A percentile compares a stretch with the other conserved stretches of the same genome.
Evolutionary conservation across 192 early-diverging fungal species (phyloP).

Genomic region (Coemansia sp.): DNA sequence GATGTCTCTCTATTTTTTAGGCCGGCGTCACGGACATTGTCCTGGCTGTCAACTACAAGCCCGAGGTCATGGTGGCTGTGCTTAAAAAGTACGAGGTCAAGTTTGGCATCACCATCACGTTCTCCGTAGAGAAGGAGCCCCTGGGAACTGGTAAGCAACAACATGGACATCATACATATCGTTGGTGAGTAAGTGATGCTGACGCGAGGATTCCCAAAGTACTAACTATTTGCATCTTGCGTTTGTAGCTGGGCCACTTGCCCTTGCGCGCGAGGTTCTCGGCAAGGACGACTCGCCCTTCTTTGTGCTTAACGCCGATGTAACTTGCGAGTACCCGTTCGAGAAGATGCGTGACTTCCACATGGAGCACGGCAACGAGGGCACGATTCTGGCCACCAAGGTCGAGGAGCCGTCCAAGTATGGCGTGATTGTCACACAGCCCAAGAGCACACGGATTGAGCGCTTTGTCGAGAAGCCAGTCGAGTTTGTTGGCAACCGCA

Average conservation of each 20-base stretch:
- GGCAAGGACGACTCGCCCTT: conserved; percentile 90
- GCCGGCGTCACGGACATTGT: conserved; percentile 97
- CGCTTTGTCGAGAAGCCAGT: conserved; percentile 98
- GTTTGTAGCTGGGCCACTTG: conserved; percentile 80
- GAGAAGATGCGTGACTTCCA: conserved; percentile 89
- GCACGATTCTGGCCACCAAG: conserved; percentile 95
- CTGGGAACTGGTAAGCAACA: conserved; percentile 73
- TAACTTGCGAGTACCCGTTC: conserved; percentile 99
- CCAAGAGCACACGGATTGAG: conserved; percentile 73
- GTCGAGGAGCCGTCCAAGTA: conserved; percentile 99
- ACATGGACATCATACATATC: not conserved
- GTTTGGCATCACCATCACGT: conserved; percentile 91
- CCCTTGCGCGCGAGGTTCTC: conserved; percentile 89
- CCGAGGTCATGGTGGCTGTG: conserved; percentile 92
- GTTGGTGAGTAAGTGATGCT: not conserved
- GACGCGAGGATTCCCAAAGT: not conserved
- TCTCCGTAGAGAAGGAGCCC: conserved; percentile 96
- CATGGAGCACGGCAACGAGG: conserved; percentile 84
- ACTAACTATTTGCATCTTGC: not conserved
- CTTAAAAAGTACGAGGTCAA: conserved; percentile 93
- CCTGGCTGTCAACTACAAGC: conserved; percentile 98
- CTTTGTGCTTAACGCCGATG: conserved; percentile 99
- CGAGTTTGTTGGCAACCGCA: conserved; percentile 94
- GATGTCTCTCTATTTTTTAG: conserved; percentile 51
- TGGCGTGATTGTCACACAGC: conserved; percentile 92